Conservation (phyloP, 2,329 filamentous ascomycete species). For the Pseudogymnoascus sp. region DNA sequence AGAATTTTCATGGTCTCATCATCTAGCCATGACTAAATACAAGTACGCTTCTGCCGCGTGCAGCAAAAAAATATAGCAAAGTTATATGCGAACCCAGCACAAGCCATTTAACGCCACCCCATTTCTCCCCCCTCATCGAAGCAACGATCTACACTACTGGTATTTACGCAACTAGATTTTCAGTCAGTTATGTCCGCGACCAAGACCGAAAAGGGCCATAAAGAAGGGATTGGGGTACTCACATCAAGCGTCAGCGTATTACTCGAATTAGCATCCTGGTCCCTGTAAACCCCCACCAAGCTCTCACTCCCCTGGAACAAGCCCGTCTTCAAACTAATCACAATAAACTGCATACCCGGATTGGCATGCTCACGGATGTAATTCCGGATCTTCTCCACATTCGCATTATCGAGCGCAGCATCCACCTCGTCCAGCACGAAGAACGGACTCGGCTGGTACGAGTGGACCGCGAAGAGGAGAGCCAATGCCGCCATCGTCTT, state of each 20-base stretch:
- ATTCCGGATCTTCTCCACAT: slow-evolving; percentile 91
- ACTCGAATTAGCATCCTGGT: slow-evolving; percentile 88
- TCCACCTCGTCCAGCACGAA: slow-evolving; percentile 98
- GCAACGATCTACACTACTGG: not conserved
- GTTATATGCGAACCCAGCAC: not conserved
- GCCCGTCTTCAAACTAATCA: slow-evolving; percentile 91
- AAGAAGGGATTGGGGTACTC: slow-evolving; percentile 40
- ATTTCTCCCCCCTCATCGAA: not conserved
- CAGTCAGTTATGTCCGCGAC: not conserved
- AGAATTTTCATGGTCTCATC: not conserved
- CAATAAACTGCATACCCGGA: slow-evolving; percentile 98
- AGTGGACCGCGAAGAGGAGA: slow-evolving; percentile 94
- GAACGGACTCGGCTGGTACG: slow-evolving; percentile 90
- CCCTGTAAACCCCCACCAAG: slow-evolving; percentile 88
- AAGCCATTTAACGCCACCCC: not conserved
- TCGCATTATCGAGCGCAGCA: slow-evolving; percentile 94
- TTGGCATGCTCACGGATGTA: slow-evolving; percentile 92
- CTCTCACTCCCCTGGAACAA: slow-evolving; percentile 96
- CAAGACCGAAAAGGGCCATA: not conserved
- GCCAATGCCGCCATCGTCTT: slow-evolving; percentile 98
- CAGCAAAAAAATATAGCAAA: not conserved
- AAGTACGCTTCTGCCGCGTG: not conserved
- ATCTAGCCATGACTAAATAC: slow-evolving; percentile 1
- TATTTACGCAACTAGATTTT: slow-evolving; percentile 11
- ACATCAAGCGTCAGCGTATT: slow-evolving; percentile 91